These are phyloP conservation scores for Musa troglodytarum DNA, from an alignment of 176 grass and related monocot genomes.

Conservation along the genomic window DNA sequence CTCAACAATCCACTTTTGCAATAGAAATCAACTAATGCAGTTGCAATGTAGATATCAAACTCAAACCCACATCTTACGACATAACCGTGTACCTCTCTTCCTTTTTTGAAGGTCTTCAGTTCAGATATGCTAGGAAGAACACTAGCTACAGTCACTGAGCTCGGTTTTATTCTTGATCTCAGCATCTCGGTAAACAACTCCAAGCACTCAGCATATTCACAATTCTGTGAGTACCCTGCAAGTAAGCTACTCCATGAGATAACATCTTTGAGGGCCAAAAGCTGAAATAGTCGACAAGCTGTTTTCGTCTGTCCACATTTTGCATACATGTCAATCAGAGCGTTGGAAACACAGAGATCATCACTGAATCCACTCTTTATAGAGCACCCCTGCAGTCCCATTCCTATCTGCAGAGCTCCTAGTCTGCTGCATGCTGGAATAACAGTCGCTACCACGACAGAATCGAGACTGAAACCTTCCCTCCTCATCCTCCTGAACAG, in stretches of 20 bases:
- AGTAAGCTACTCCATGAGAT: constrained; percentile 60
- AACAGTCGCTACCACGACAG: constrained; percentile 42
- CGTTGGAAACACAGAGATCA: constrained; percentile 40
- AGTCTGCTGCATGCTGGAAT: constrained; percentile 36
- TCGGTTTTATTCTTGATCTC: constrained; percentile 33
- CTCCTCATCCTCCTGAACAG: constrained; percentile 32
- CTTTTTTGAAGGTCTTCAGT: constrained; percentile 23
- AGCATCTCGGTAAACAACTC: constrained; percentile 40
- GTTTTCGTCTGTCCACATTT: constrained; percentile 32
- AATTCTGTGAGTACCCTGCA: constrained; percentile 38
- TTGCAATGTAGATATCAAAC: constrained; percentile 36
- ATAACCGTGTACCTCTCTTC: constrained; percentile 41
- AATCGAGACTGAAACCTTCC: constrained; percentile 32
- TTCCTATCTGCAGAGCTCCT: constrained; percentile 23
- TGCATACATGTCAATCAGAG: constrained; percentile 56
- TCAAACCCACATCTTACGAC: constrained; percentile 33
- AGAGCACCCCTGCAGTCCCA: constrained; percentile 32
- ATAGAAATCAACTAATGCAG: constrained; percentile 51
- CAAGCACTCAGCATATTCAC: constrained; percentile 17
- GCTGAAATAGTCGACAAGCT: constrained; percentile 27
- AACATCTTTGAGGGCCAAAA: constrained; percentile 34
- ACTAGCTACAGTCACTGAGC: constrained; percentile 33
- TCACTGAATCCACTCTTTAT: constrained; percentile 25
- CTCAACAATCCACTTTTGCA: constrained; percentile 25
- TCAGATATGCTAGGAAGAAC: constrained; percentile 46